Evolutionary conservation across 805 yeast species (phyloP).

Genomic region (Ogataea philodendri): DNA sequence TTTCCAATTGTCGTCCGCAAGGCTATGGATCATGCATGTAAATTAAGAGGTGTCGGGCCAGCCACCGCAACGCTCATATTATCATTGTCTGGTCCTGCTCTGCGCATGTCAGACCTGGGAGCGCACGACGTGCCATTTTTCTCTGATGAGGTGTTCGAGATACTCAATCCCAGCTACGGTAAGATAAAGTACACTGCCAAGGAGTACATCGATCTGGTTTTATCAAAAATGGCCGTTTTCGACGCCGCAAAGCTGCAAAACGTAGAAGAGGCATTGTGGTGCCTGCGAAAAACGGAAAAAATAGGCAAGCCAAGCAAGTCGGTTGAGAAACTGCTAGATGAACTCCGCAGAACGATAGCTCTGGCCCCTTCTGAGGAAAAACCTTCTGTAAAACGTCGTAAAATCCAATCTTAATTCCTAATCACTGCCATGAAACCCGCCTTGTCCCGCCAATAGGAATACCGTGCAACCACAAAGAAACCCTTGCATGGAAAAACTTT

Average conservation of each 20-base stretch:
- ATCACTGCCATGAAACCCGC: too few species aligned
- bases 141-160: constrained; percentile 47
- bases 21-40: constrained; percentile 35
- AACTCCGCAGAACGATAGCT: too few species aligned
- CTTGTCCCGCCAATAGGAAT: too few species aligned
- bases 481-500: constrained; percentile 6
- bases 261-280: constrained; percentile 16
- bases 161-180: constrained; percentile 30
- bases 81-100: constrained; percentile 31
- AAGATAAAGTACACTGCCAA: constrained; percentile 39
- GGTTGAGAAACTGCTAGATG: too few species aligned
- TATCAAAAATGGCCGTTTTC: constrained; percentile 20
- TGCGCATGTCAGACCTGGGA: background rate
- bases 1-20: constrained; percentile 27
- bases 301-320: too few species aligned
- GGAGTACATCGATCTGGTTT: constrained; percentile 40
- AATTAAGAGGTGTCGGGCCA: constrained; percentile 48
- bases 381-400: background rate
- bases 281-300: constrained; percentile 4
- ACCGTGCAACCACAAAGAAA: background rate
- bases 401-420: background rate
- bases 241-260: constrained; percentile 5
- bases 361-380: background rate
- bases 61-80: constrained; percentile 47
- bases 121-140: constrained; percentile 40